Conservation (phyloP, 345 rosid genomes). For the Populus ilicifolia region DNA sequence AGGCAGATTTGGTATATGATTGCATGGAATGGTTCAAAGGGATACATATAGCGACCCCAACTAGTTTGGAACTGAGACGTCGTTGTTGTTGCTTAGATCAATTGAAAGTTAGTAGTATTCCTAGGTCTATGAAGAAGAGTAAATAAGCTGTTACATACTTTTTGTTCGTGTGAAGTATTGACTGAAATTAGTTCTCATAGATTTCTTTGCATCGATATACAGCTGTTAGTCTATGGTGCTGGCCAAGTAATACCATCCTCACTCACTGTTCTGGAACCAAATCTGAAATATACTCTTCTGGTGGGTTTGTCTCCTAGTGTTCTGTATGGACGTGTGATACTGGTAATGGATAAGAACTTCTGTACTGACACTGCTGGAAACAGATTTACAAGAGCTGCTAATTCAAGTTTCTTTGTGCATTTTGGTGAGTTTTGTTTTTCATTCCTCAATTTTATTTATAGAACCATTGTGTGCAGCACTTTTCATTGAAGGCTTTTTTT, state of each 20-base stretch:
- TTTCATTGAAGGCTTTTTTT: neutral
- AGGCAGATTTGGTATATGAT: neutral
- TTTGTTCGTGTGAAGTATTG: neutral
- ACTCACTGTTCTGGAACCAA: constrained; percentile 43
- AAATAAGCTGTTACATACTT: neutral
- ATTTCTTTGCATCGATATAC: constrained; percentile 23
- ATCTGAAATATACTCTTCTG: constrained; percentile 61
- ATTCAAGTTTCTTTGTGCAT: constrained; percentile 68
- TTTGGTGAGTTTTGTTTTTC: constrained; percentile 49
- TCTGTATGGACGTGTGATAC: constrained; percentile 56
- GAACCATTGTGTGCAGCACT: neutral
- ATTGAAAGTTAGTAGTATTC: neutral
- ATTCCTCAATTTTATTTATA: neutral
- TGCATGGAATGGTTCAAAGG: neutral
- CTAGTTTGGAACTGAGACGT: neutral
- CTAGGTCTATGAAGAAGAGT: neutral
- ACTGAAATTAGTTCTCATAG: constrained; percentile 4
- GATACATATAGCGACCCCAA: neutral
- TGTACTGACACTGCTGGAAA: constrained; percentile 81
- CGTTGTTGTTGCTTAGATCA: neutral
- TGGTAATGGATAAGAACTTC: constrained; percentile 66
- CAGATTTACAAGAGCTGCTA: constrained; percentile 52
- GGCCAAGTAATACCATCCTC: constrained; percentile 86
- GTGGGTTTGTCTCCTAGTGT: constrained; percentile 55
- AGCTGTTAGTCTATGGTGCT: constrained; percentile 88